These are phyloP conservation scores for Apiospora sp. DNA, from an alignment of 2,329 filamentous ascomycete species.

Conservation along the genomic window DNA sequence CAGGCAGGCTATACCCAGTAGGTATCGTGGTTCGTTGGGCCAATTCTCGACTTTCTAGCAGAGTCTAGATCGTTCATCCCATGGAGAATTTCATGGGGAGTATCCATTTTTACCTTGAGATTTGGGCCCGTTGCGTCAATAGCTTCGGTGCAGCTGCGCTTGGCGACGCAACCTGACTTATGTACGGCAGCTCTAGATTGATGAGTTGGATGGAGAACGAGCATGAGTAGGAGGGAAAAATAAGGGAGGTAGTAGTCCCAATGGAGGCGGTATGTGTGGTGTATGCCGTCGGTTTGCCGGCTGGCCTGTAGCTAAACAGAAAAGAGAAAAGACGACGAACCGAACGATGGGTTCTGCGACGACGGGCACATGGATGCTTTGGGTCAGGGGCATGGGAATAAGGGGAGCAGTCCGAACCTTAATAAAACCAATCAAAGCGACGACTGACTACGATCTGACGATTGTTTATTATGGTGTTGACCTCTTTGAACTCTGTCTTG, in stretches of 20 bases:
- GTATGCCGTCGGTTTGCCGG: background rate
- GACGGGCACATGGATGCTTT: slow-evolving; percentile 10
- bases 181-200: background rate
- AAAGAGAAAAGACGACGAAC: background rate
- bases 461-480: slow-evolving; percentile 13
- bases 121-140: slow-evolving; percentile 12
- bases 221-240: background rate
- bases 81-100: slow-evolving; percentile 14
- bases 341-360: background rate
- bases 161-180: slow-evolving; percentile 22
- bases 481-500: background rate
- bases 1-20: slow-evolving; percentile 2
- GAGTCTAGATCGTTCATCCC: slow-evolving; percentile 23
- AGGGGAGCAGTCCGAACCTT: slow-evolving; percentile 18
- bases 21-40: background rate
- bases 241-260: background rate
- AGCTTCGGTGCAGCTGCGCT: slow-evolving; percentile 15
- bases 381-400: background rate
- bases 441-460: background rate
- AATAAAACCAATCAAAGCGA: background rate
- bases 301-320: slow-evolving; percentile 2
- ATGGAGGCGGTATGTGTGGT: background rate
- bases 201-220: background rate
- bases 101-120: slow-evolving; percentile 13
- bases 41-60: slow-evolving; percentile 7